Evolutionary conservation across 352 stramenopile species (phyloP), one percentile per base, ranked within the genome.

Genomic region (Aphanomyces euteiches): DNA sequence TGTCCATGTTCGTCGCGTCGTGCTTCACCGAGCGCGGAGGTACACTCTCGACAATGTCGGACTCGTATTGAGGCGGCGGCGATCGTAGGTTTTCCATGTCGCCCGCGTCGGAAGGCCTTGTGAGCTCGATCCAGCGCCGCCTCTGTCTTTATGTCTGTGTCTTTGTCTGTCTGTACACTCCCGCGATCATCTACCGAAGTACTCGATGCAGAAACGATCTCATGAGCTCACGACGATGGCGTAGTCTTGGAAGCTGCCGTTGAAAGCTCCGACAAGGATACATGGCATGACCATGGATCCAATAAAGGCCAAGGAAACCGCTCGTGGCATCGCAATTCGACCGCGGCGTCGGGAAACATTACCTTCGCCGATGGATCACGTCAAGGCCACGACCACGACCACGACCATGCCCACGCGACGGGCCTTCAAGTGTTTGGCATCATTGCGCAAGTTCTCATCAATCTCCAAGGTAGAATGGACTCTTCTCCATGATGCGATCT

Each of bases 391-490:
- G 43, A 50, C 43, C 8, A 48, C 54, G 28, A 60, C 54, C 10
- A 45, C 54, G 28, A 45, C 37, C 54, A 60, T 28, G 28, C 28
- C 28, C 43, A 50, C 43, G 17, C 10, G 10, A 50, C 43, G 17
- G 43, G 10, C 5, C 39, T 61, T 3, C 54, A 17, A 12, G 54
- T 40, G 6, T 61, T 61, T 41, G 54, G 54, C 7, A 61, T 61
- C 28, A 12, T 61, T 7, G 56, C 67, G 3, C 56, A 73, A 69
- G 4, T 40, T 10, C 54, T 73, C 40, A 53, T 68, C 21, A 69
- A 57, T 39, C 56, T 73, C 4, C 59, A 60, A 50, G 56, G 43
- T 54, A 10, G 57, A 36, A 47, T 54, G 15, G n/a, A 10, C 50
- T 48, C 39, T 66, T 50, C 43, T 12, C 43, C 43, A 50, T n/a